Conservation (phyloP, 2,329 filamentous ascomycete genomes). For the Pseudocercospora musae region DNA sequence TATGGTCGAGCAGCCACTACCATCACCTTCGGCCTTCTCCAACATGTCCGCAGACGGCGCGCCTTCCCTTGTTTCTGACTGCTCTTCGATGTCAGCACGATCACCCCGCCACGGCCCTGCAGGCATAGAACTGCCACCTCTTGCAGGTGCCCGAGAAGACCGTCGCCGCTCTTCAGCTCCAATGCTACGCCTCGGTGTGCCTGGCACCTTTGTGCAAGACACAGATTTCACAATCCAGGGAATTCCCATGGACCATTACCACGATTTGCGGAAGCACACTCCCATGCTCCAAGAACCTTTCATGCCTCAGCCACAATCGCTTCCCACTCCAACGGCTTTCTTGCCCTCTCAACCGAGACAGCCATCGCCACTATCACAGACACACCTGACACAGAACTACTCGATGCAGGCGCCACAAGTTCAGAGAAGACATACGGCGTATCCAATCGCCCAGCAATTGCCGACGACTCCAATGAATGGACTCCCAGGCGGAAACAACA, state of each 20-base stretch:
- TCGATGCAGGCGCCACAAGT: constrained; percentile 29
- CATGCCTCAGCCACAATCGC: constrained; percentile 30
- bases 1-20: constrained; percentile 55
- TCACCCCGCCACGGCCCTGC: constrained; percentile 44
- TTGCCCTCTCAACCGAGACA: constrained; percentile 28
- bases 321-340: constrained; percentile 25
- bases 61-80: constrained; percentile 69
- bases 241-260: constrained; percentile 31
- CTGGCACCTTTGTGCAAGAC: constrained; percentile 32
- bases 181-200: constrained; percentile 38
- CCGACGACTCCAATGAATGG: constrained; percentile 22
- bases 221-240: constrained; percentile 31
- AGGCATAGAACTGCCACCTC: constrained; percentile 42
- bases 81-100: constrained; percentile 44
- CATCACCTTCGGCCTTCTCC: constrained; percentile 61
- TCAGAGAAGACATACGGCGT: constrained; percentile 20
- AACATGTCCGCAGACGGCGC: constrained; percentile 62
- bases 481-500: constrained; percentile 24
- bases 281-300: constrained; percentile 37
- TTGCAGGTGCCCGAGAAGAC: constrained; percentile 31
- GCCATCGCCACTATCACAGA: constrained; percentile 22
- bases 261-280: constrained; percentile 28
- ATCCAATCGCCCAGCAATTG: constrained; percentile 19
- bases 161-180: constrained; percentile 33
- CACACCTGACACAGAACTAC: constrained; percentile 26